phyloP scores from a whole-genome alignment of 768 basidiomycete species.

The Jaapia argillacea region DNA sequence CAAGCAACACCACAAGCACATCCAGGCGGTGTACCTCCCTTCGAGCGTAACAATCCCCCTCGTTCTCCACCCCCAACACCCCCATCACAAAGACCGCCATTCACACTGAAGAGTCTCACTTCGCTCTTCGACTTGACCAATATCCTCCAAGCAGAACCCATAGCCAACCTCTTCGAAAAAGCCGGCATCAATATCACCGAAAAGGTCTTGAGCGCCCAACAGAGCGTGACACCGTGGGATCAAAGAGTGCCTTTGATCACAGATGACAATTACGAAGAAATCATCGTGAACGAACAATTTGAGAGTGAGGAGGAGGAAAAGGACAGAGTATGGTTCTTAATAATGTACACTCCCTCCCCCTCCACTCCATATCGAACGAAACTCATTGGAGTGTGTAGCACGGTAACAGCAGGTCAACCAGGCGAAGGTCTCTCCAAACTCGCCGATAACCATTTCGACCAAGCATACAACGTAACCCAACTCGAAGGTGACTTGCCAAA shows the following conservation, averaged over 20 bases:
- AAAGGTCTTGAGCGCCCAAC: slow-evolving; percentile 24
- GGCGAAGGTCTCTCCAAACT: slow-evolving; percentile 55
- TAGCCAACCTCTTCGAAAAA: slow-evolving; percentile 40
- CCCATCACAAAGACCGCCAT: not conserved
- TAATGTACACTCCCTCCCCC: slow-evolving; percentile 52
- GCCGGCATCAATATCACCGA: slow-evolving; percentile 70
- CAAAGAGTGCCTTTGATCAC: slow-evolving; percentile 68
- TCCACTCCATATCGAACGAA: too few species aligned
- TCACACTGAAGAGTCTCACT: not conserved
- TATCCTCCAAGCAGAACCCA: slow-evolving; percentile 41
- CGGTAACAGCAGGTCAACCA: slow-evolving; percentile 44
- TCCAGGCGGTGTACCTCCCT: slow-evolving; percentile 5
- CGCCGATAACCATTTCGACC: slow-evolving; percentile 67
- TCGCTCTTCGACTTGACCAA: slow-evolving; percentile 16
- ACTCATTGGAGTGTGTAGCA: slow-evolving; percentile 24
- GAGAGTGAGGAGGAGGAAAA: slow-evolving; percentile 48
- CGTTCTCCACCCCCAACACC: too few species aligned
- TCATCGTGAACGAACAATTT: slow-evolving; percentile 63
- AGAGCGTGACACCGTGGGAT: slow-evolving; percentile 45
- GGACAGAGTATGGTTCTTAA: slow-evolving; percentile 65
- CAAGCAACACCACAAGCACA: slow-evolving; percentile 6
- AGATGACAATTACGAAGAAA: slow-evolving; percentile 67
- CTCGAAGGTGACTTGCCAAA: slow-evolving; percentile 53
- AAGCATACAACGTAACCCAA: slow-evolving; percentile 55
- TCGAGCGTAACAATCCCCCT: too few species aligned